phyloP scores from a whole-genome alignment of 2,329 filamentous ascomycete species.

The Xylariales sp. region DNA sequence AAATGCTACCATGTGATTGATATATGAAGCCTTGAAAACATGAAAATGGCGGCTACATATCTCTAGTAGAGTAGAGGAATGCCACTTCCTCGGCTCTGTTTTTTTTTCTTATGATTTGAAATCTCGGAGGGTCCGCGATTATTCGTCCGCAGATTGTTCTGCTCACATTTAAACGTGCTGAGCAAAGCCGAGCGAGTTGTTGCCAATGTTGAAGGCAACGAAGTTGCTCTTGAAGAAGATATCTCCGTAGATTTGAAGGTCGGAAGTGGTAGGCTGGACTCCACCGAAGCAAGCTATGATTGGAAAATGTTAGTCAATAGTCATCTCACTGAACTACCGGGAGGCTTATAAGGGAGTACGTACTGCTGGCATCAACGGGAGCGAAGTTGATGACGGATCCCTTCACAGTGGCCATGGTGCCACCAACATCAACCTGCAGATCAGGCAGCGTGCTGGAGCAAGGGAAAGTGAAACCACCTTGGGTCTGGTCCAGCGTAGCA shows the following conservation, averaged over 20 bases:
- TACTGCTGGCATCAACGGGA: conserved; percentile 44
- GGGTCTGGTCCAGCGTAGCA: conserved; percentile 31
- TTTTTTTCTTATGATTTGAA: no score
- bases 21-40: no score
- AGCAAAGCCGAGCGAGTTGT: conserved; percentile 50
- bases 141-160: neutral
- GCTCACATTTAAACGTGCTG: conserved; percentile 43
- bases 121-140: no score
- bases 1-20: no score
- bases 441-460: conserved; percentile 42
- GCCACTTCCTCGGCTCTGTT: no score
- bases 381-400: conserved; percentile 52
- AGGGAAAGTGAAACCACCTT: conserved; percentile 42
- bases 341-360: conserved; percentile 21
- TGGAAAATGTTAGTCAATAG: conserved; percentile 7
- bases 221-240: conserved; percentile 60
- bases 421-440: conserved; percentile 52
- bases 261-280: conserved; percentile 53
- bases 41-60: no score
- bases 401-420: conserved; percentile 49
- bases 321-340: no score
- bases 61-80: no score
- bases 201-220: conserved; percentile 52
- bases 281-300: conserved; percentile 60
- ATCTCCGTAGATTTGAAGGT: conserved; percentile 59